Base-by-base conservation (phyloP, 2,329 filamentous ascomycete species). In the Stagonosporopsis tanaceti region DNA sequence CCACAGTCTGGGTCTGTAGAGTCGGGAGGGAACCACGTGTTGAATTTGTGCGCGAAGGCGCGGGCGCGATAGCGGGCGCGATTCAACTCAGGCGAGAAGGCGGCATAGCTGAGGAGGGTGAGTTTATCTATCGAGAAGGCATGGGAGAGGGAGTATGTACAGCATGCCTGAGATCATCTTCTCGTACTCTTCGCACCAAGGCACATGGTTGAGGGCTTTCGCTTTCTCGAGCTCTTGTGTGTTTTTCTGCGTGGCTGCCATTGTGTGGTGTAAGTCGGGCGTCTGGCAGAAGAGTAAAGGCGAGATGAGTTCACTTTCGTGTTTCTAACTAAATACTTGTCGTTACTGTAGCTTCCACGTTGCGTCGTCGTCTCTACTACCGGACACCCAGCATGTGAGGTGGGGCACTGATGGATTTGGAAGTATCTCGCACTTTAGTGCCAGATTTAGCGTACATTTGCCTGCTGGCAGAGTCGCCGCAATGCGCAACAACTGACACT, bases 111-210 rank as follows among this genome's bases (percentile, higher is more conserved):
- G 25, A 4, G 6, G 6, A 14, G 3, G 39, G 22, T 47, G 44
- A 45, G 44, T 59, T 24, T 47, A 30, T 7, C 7, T 45, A 22
- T 25, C n/a, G 37, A 37, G 28, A 41, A 28, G 11, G 50, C 20
- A n/a, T 6, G 22, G 27, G 32, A 20, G n/a, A 17, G 17, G 1
- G 69, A 79, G 63, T 69, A 85, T 84, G 63, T 70, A 85, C 84
- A 87, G 77, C 77, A 87, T 84, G 27, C 85, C 85, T 0, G 84
- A 87, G 45, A 88, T 84, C 85, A 88, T 88, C 66, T 83, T 85
- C 66, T 88, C 84, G 51, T 87, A 88, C 58, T 87, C 82, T 7
- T 87, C 85, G 57, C 83, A 82, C 78, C 82, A 84, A 0, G 84
- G 85, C 1, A 82, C 76, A 59, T 86, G 80, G 9, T 80, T 74